A percentile compares a stretch with the other conserved stretches of the same genome.
Conservation (phyloP, 2,329 filamentous ascomycete species). For the Pestalotiopsis sp. region DNA sequence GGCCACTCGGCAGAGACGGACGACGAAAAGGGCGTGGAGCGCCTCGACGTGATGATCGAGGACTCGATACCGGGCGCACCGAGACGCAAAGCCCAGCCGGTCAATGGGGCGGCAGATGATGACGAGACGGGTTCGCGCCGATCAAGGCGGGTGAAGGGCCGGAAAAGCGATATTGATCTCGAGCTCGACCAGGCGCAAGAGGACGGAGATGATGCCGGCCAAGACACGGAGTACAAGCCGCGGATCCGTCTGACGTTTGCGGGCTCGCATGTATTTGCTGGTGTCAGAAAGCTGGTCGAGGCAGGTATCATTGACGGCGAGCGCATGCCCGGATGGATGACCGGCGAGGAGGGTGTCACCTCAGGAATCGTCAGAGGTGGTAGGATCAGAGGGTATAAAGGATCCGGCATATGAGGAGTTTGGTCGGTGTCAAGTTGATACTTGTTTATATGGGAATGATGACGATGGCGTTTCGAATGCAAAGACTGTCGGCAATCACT, state of each 20-base stretch:
- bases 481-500: not conserved
- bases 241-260: constrained; percentile 69
- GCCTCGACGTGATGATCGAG: constrained; percentile 61
- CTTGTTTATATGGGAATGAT: not conserved
- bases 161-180: constrained; percentile 25
- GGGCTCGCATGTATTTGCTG: constrained; percentile 79
- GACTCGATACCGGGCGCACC: constrained; percentile 53
- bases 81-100: not conserved
- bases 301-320: constrained; percentile 74
- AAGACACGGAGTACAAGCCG: constrained; percentile 51
- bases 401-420: constrained; percentile 46
- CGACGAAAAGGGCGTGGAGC: constrained; percentile 65
- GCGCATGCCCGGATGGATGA: constrained; percentile 88
- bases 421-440: constrained; percentile 15
- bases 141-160: constrained; percentile 25
- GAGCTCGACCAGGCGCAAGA: constrained; percentile 19
- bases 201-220: constrained; percentile 24
- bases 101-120: constrained; percentile 18
- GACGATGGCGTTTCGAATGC: constrained; percentile 8
- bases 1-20: constrained; percentile 59
- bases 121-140: not conserved
- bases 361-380: constrained; percentile 71
- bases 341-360: constrained; percentile 82
- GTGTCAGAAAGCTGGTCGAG: constrained; percentile 78
- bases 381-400: constrained; percentile 62